Conservation (phyloP, 805 yeast species). For the Kockiozyma suomiensis region DNA sequence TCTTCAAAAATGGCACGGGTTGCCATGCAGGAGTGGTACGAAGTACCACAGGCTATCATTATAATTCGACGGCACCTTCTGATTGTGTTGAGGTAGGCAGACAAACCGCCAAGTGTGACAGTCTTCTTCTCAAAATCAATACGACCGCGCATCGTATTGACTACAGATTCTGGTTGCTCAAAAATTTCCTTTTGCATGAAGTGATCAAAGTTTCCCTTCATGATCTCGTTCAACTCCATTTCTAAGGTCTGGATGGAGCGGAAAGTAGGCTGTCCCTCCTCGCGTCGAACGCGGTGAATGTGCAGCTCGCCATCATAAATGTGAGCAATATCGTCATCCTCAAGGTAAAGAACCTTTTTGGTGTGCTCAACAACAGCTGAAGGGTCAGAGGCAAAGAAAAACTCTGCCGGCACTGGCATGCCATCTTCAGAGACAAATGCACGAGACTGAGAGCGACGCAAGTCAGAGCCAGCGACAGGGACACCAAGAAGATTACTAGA, state of each 20-base stretch:
- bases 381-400: slow-evolving; percentile 95
- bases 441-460: slow-evolving; percentile 91
- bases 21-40: slow-evolving; percentile 97
- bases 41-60: slow-evolving; percentile 99
- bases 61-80: slow-evolving; percentile 93
- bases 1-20: slow-evolving; percentile 96
- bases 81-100: slow-evolving; percentile 79
- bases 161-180: slow-evolving; percentile 97
- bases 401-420: slow-evolving; percentile 89
- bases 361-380: slow-evolving; percentile 96
- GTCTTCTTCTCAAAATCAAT: slow-evolving; percentile 80
- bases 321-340: slow-evolving; percentile 98
- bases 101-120: slow-evolving; percentile 87
- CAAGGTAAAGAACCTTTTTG: slow-evolving; percentile 91
- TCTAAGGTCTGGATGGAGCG: slow-evolving; percentile 96
- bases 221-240: slow-evolving; percentile 94
- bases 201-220: slow-evolving; percentile 95
- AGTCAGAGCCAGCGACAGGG: slow-evolving; percentile 58
- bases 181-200: slow-evolving; percentile 99
- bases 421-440: slow-evolving; percentile 96
- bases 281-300: slow-evolving; percentile 92
- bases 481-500: slow-evolving; percentile 36
- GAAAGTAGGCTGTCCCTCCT: slow-evolving; percentile 74
- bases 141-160: slow-evolving; percentile 99
- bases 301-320: slow-evolving; percentile 97